Percentiles rank a stretch among this genome's conserved stretches.
Conservation (phyloP, 352 stramenopile genomes). For the Globisporangium iwayamae region DNA sequence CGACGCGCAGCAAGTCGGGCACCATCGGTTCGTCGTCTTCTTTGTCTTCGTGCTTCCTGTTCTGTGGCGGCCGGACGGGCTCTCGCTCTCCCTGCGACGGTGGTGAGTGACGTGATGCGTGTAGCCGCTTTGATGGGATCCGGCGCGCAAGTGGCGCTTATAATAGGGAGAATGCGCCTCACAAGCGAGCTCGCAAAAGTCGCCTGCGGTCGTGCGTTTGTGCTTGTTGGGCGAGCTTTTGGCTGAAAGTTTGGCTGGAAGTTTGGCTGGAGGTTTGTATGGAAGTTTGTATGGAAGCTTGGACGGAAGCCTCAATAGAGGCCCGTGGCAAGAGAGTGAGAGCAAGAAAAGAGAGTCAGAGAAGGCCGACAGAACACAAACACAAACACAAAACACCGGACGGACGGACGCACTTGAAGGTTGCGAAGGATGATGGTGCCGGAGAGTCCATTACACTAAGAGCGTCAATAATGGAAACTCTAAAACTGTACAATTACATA, state of each 20-base stretch:
- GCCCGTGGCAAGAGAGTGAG: constrained; percentile 6
- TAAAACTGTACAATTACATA: no score
- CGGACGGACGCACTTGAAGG: constrained; percentile 8
- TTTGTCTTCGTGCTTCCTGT: not conserved
- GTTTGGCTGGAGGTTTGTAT: constrained; percentile 6
- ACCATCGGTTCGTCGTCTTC: constrained; percentile 6
- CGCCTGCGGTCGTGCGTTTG: constrained; percentile 9
- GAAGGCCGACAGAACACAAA: not conserved
- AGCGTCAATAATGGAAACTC: no score
- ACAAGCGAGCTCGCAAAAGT: constrained; percentile 5
- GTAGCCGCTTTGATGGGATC: constrained; percentile 9
- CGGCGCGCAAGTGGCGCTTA: constrained; percentile 4
- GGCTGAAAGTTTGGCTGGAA: constrained; percentile 3
- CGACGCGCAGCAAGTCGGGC: constrained; percentile 20
- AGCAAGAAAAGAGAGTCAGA: constrained; percentile 7
- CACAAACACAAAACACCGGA: not conserved
- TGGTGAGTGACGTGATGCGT: not conserved
- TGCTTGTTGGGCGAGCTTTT: not conserved
- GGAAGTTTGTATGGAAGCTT: constrained; percentile 3
- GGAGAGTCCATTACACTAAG: not conserved
- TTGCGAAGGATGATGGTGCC: not conserved
- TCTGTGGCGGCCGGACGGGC: not conserved
- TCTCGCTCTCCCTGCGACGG: not conserved
- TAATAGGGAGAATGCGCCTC: constrained; percentile 2
- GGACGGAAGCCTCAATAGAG: not conserved